A percentile compares a stretch with the other conserved stretches of the same genome.
phyloP scores from a whole-genome alignment of 1,139 yeast species.

The Hansenula sp. region DNA sequence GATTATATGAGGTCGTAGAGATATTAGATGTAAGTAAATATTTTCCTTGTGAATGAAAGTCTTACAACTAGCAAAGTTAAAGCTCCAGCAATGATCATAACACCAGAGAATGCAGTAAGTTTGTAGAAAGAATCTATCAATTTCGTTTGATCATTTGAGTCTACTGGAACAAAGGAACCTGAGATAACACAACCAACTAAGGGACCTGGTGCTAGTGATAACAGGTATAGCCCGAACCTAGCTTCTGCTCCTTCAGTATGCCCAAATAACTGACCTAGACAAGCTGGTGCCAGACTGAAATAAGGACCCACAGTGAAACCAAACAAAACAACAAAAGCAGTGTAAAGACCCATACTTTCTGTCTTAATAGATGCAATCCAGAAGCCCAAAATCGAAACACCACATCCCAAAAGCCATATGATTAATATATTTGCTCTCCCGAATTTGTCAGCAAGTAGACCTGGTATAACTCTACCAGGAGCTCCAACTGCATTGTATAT shows the following conservation, averaged over 20 bases:
- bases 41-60: slow-evolving; percentile 9
- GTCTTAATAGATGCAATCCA: slow-evolving; percentile 17
- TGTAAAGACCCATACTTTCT: slow-evolving; percentile 8
- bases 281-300: slow-evolving; percentile 19
- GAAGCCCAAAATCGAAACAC: slow-evolving; percentile 10
- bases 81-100: slow-evolving; percentile 10
- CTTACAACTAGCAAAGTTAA: slow-evolving; percentile 10
- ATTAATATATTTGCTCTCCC: slow-evolving; percentile 16
- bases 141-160: slow-evolving; percentile 3
- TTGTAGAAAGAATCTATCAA: slow-evolving; percentile 12
- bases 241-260: slow-evolving; percentile 13
- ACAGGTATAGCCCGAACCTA: slow-evolving; percentile 13
- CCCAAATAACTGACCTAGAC: slow-evolving; percentile 19
- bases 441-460: slow-evolving; percentile 15
- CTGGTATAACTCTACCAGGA: slow-evolving; percentile 21
- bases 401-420: slow-evolving; percentile 7
- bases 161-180: slow-evolving; percentile 18
- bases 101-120: slow-evolving; percentile 16
- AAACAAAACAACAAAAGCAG: slow-evolving; percentile 14
- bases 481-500: slow-evolving; percentile 18
- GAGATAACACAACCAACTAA: slow-evolving; percentile 19
- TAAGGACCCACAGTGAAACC: slow-evolving; percentile 18
- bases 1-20: no score
- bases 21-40: slow-evolving; percentile 11
- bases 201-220: slow-evolving; percentile 19